Conservation (phyloP, 805 yeast species). For the Vanderwaltozyma polyspora region DNA sequence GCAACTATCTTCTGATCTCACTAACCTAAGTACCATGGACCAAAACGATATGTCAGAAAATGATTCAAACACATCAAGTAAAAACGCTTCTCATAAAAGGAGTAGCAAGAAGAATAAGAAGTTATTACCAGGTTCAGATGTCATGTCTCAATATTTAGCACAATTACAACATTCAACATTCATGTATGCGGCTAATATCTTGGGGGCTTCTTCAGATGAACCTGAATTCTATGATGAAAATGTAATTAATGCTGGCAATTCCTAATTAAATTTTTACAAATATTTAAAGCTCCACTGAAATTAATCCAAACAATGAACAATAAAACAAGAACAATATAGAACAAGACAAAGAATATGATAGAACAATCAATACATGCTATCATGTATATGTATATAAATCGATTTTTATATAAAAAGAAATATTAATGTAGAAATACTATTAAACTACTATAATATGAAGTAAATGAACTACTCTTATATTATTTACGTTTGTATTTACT, state of each 20-base stretch:
- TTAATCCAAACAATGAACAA: too few relatives aligned
- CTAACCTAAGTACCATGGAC: constrained; percentile 1
- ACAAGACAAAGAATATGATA: too few relatives aligned
- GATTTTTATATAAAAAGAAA: too few relatives aligned
- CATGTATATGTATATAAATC: too few relatives aligned
- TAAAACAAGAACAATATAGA: too few relatives aligned
- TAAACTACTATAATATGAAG: too few relatives aligned
- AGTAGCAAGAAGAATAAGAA: constrained; percentile 2
- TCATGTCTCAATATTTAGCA: constrained; percentile 71
- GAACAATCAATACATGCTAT: too few relatives aligned
- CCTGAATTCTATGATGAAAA: constrained; percentile 4
- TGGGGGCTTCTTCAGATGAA: constrained; percentile 38
- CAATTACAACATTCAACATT: constrained; percentile 54
- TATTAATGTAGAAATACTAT: too few relatives aligned
- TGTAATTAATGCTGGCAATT: background rate
- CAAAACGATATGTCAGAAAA: constrained; percentile 3
- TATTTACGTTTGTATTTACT: too few relatives aligned
- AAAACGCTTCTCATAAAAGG: constrained; percentile 1
- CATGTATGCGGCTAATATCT: constrained; percentile 41
- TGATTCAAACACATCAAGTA: constrained; percentile 3
- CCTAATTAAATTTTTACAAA: background rate
- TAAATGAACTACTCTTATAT: too few relatives aligned
- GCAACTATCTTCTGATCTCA: background rate
- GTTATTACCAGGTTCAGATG: constrained; percentile 50
- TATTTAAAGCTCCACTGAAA: too few relatives aligned